Base-by-base conservation (phyloP, 2,329 filamentous ascomycete species). In the Nothomitra cinnamomea region DNA sequence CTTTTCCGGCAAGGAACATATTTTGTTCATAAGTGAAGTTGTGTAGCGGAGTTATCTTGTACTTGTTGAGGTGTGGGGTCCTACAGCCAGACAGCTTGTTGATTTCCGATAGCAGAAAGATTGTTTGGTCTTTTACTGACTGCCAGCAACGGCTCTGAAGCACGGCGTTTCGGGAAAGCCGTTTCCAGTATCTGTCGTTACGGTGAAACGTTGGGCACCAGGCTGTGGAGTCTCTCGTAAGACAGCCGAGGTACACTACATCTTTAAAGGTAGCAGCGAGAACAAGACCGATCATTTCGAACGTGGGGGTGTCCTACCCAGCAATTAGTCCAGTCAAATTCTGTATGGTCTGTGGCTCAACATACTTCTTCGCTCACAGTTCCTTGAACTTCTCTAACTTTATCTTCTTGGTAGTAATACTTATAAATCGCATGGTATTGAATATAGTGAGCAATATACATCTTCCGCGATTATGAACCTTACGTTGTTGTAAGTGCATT, bases 401-500 rank as follows among this genome's bases (percentile, higher is more conserved):
- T 22, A 45, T 22, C 41, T 22, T 22, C 41, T 10, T 19, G 41
- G 17, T 45, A 45, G 41, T 45, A 7, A 45, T 45, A 45, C 41
- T 45, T 19, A 45, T 45, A 45, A 19, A 19, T 45, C 24, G 21
- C 41, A 45, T 5, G 4, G 13, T 22, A 45, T 22, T 45, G 17
- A 21, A 45, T 17, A 45, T 22, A 22, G 17, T 45, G 10, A 45
- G 41, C 41, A 2, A 22, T 13, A 22, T 13, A 22, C 41, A 6
- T 45, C 17, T 45, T 13, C 41, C 15, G n/a, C 17, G 24, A 22
- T 22, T 22, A 6, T 5, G 41, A 22, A 5, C 41, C 41, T 45
- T 45, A 45, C 41, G 41, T 22, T 45, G 41, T 22, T 45, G 41
- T 45, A 45, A 45, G 41, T 45, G 41, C 17, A 45, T n/a, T 45